phyloP scores from a whole-genome alignment of 2,329 filamentous ascomycete species.

The Trichoderma polysporum region DNA sequence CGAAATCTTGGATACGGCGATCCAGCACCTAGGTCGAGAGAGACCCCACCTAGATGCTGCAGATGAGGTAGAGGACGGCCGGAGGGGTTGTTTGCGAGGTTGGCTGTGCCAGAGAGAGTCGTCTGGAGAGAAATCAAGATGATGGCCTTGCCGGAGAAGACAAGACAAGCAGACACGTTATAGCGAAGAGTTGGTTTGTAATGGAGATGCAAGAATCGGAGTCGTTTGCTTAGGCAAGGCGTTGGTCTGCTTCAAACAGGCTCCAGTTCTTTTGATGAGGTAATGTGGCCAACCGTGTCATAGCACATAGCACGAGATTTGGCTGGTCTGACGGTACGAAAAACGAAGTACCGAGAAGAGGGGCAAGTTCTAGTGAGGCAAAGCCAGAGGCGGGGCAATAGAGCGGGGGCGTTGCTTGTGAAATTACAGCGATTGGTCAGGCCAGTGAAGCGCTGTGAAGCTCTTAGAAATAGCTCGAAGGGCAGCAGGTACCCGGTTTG shows the following conservation, averaged over 20 bases:
- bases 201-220: constrained; percentile 1
- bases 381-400: constrained; percentile 6
- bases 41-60: constrained; percentile 36
- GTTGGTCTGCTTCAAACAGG: constrained; percentile 1
- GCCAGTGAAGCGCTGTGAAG: background rate
- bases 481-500: background rate
- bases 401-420: background rate
- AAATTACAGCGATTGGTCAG: background rate
- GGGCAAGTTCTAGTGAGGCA: background rate
- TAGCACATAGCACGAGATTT: too few relatives aligned
- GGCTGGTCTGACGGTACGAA: background rate
- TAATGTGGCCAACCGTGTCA: constrained; percentile 18
- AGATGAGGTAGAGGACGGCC: background rate
- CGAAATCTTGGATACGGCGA: constrained; percentile 38
- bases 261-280: constrained; percentile 20
- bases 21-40: constrained; percentile 39
- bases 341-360: constrained; percentile 17
- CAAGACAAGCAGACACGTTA: background rate
- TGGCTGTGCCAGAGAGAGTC: background rate
- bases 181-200: constrained; percentile 5
- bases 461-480: background rate
- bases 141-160: background rate
- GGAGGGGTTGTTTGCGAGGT: background rate
- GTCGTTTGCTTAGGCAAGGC: background rate
- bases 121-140: background rate